A percentile compares a stretch with the other conserved stretches of the same genome.
Evolutionary conservation across 257 asterid genomes (phyloP).

Genomic region (Solanum chiquidenum): DNA sequence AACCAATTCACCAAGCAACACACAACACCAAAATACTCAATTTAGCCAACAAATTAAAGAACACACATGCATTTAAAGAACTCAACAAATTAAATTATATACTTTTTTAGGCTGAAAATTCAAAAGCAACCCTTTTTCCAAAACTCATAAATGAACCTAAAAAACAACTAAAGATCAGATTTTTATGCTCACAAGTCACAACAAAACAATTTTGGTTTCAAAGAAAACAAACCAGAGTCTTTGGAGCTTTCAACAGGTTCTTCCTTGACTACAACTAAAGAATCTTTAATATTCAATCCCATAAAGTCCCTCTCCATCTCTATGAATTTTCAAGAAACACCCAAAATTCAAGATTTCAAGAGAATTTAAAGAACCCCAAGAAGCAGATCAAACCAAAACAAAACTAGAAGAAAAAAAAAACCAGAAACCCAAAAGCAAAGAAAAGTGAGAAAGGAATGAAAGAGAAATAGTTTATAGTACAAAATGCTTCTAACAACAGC

Average conservation of each 20-base stretch:
- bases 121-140: neutral
- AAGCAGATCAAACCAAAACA: neutral
- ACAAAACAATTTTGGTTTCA: neutral
- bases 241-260: conserved; percentile 37
- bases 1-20: neutral
- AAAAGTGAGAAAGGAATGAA: neutral
- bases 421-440: neutral
- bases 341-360: neutral
- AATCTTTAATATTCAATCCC: conserved; percentile 45
- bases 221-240: conserved; percentile 38
- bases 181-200: neutral
- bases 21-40: neutral
- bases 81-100: neutral
- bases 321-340: neutral
- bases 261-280: conserved; percentile 32
- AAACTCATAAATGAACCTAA: neutral
- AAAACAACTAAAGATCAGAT: neutral
- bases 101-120: neutral
- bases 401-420: neutral
- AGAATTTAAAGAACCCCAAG: neutral
- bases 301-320: conserved; percentile 73
- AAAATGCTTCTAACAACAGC: neutral
- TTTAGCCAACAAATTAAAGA: neutral
- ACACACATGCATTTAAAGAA: neutral
- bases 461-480: neutral